Evolutionary conservation across 805 yeast species (phyloP).

Genomic region (Cyberlindnera petersonii): DNA sequence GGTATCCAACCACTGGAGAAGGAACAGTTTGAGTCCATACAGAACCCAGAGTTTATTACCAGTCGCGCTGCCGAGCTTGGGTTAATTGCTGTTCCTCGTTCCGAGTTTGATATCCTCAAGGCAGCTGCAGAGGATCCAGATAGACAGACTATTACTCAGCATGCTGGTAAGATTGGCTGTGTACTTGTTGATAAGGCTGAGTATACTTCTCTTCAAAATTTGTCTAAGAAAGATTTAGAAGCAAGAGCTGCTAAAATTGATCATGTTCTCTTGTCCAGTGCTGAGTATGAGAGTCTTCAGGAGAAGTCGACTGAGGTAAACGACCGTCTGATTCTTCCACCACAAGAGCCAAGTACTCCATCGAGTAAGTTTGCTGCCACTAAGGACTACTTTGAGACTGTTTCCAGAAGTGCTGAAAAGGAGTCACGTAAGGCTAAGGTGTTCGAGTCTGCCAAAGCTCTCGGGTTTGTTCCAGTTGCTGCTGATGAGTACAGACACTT

Average conservation of each 20-base stretch:
- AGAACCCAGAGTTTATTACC: conserved; percentile 9
- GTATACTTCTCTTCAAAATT: conserved; percentile 23
- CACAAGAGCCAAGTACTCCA: conserved; percentile 18
- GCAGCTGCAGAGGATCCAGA: conserved; percentile 26
- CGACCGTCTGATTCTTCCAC: neutral
- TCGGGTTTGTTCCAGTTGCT: conserved; percentile 33
- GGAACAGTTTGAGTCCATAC: conserved; percentile 9
- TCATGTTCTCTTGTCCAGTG: conserved; percentile 27
- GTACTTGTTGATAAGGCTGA: conserved; percentile 23
- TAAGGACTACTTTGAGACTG: conserved; percentile 34
- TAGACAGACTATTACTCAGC: conserved; percentile 15
- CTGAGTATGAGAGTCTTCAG: conserved; percentile 14
- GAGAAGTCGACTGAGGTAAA: neutral
- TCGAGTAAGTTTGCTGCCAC: conserved; percentile 31
- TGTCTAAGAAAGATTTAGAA: conserved; percentile 30
- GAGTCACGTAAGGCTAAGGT: conserved; percentile 27
- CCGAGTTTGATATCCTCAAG: conserved; percentile 22
- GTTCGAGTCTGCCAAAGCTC: conserved; percentile 31
- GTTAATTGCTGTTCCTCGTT: conserved; percentile 14
- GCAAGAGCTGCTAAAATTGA: conserved; percentile 29
- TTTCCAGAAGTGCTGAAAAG: conserved; percentile 27
- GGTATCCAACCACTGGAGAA: conserved; percentile 11
- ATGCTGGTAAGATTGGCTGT: conserved; percentile 22
- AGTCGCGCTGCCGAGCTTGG: conserved; percentile 11
- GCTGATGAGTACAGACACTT: conserved; percentile 32